phyloP scores from a whole-genome alignment of 2,329 filamentous ascomycete genomes.

The Fusarium denticulatum region DNA sequence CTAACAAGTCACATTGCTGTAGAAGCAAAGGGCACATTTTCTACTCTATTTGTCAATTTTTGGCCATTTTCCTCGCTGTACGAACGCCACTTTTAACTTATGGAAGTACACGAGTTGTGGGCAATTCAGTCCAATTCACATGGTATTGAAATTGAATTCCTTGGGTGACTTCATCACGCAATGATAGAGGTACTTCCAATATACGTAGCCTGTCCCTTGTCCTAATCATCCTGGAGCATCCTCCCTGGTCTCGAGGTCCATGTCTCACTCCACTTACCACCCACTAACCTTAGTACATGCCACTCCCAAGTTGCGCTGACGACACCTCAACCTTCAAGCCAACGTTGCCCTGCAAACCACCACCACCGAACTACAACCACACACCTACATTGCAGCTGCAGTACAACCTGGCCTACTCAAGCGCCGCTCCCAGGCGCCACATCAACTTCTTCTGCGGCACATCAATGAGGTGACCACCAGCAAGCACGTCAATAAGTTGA shows the following conservation, averaged over 20 bases:
- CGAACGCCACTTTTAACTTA: background rate
- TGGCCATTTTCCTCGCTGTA: background rate
- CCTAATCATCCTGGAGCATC: background rate
- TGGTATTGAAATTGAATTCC: background rate
- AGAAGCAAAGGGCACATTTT: background rate
- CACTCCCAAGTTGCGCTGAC: constrained; percentile 26
- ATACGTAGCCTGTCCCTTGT: background rate
- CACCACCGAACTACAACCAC: constrained; percentile 1
- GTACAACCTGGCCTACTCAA: background rate
- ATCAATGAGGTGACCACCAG: constrained; percentile 37
- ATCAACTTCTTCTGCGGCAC: background rate
- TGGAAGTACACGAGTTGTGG: background rate
- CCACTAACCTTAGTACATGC: constrained; percentile 22
- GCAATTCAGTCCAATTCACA: background rate
- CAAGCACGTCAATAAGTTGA: constrained; percentile 36
- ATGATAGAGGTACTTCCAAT: background rate
- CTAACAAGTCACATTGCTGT: background rate
- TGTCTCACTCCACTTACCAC: constrained; percentile 16
- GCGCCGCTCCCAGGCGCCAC: background rate
- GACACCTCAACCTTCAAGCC: constrained; percentile 28
- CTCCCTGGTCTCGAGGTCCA: background rate
- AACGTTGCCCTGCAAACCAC: constrained; percentile 15
- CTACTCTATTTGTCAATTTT: background rate
- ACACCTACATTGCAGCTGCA: background rate
- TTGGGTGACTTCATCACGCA: background rate